Evolutionary conservation across 2,329 filamentous ascomycete genomes (phyloP).

Genomic region (Colletotrichum melonis): DNA sequence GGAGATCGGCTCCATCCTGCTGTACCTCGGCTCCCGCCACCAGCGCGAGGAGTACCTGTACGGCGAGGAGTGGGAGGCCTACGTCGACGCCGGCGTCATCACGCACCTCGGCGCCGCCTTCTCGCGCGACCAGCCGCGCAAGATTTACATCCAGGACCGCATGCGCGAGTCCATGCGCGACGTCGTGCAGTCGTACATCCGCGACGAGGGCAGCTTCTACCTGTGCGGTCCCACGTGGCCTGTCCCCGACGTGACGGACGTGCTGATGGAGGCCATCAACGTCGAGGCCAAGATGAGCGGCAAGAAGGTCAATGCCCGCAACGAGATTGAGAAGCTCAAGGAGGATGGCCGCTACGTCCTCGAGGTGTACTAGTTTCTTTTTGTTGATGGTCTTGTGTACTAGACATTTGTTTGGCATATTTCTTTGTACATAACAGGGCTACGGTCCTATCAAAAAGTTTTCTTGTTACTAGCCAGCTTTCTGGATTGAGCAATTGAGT

Average conservation of each 20-base stretch:
- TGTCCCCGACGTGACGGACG: slow-evolving; percentile 94
- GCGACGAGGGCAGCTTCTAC: slow-evolving; percentile 93
- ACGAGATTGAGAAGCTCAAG: slow-evolving; percentile 98
- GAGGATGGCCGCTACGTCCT: slow-evolving; percentile 94
- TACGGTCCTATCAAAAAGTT: not conserved
- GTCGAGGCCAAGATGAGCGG: slow-evolving; percentile 75
- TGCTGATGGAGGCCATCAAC: slow-evolving; percentile 91
- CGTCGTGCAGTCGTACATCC: slow-evolving; percentile 87
- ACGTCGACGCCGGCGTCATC: slow-evolving; percentile 93
- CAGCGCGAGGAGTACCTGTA: slow-evolving; percentile 99
- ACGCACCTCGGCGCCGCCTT: slow-evolving; percentile 94
- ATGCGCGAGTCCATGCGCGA: slow-evolving; percentile 90
- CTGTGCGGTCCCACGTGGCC: slow-evolving; percentile 98
- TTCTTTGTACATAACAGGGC: not conserved
- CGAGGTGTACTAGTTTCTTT: slow-evolving; percentile 82
- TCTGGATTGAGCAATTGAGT: not conserved
- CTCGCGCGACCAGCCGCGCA: slow-evolving; percentile 95
- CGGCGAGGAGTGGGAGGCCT: slow-evolving; percentile 99
- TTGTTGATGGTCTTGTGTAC: no score
- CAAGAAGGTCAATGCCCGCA: slow-evolving; percentile 85
- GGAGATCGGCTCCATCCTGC: slow-evolving; percentile 89
- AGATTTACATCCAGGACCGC: slow-evolving; percentile 99
- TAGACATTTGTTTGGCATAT: not conserved
- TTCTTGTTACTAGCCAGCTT: not conserved
- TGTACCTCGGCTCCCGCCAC: slow-evolving; percentile 97